Percentiles rank a stretch among this genome's conserved stretches.
Evolutionary conservation across 2,329 filamentous ascomycete species (phyloP).

Genomic region (Penicillium sp.): DNA sequence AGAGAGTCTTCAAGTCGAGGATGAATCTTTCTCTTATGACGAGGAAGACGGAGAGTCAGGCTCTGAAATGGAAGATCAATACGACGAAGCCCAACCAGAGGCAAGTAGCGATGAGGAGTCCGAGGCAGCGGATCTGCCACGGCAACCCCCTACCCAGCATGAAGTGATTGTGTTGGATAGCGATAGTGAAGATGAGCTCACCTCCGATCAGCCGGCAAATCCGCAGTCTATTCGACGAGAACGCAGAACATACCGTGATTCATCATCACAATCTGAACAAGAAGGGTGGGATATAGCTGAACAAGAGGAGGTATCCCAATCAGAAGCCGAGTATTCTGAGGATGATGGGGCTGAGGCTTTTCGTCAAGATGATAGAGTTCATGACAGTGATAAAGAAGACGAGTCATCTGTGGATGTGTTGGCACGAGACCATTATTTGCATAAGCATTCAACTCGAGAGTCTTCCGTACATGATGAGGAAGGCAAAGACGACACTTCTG

Average conservation of each 20-base stretch:
- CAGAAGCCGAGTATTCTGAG: not conserved
- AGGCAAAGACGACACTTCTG: not conserved
- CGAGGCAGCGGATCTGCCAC: conserved; percentile 5
- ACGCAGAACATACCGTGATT: not conserved
- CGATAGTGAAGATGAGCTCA: conserved; percentile 42
- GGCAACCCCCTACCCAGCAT: conserved; percentile 15
- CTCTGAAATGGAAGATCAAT: conserved; percentile 9
- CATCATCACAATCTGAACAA: not conserved
- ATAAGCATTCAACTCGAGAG: not conserved
- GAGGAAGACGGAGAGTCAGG: conserved; percentile 2
- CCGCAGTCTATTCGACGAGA: not conserved
- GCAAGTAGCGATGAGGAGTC: conserved; percentile 10
- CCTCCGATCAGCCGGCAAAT: conserved; percentile 3
- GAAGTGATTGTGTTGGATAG: conserved; percentile 46
- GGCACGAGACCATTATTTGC: conserved; percentile 7
- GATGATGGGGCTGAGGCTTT: not conserved
- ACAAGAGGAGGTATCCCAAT: conserved; percentile 1
- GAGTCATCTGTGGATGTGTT: conserved; percentile 16
- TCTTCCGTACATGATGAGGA: not conserved
- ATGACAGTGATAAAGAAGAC: conserved; percentile 20
- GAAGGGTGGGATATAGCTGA: conserved; percentile 1
- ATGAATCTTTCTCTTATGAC: conserved; percentile 4
- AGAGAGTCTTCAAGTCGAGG: conserved; percentile 12
- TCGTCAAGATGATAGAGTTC: conserved; percentile 6
- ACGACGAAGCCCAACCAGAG: conserved; percentile 5